phyloP scores from a whole-genome alignment of 73 alveolate genomes.

The Paramecium bursaria region DNA sequence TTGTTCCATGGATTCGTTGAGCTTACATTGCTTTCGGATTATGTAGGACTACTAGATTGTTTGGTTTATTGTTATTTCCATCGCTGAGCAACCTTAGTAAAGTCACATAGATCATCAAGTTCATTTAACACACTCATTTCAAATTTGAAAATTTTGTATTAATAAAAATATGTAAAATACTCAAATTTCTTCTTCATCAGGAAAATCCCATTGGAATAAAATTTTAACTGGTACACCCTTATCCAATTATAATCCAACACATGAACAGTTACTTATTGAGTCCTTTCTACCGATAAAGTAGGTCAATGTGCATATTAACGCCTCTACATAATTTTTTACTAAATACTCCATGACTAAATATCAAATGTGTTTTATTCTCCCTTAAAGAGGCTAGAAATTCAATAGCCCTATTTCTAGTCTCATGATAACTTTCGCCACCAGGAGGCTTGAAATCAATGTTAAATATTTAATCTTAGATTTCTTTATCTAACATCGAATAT shows the following conservation, averaged over 20 bases:
- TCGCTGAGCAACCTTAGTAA: constrained; percentile 16
- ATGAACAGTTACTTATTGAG: constrained; percentile 21
- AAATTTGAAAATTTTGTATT: constrained; percentile 30
- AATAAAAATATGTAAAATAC: too few species aligned
- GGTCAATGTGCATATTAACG: constrained; percentile 5
- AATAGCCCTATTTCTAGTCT: constrained; percentile 60
- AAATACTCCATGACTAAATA: constrained; percentile 51
- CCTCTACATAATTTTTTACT: not conserved
- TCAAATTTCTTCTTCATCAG: constrained; percentile 8
- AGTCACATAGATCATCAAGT: constrained; percentile 54
- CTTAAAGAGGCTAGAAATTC: constrained; percentile 3
- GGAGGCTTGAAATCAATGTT: constrained; percentile 51
- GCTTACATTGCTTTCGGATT: constrained; percentile 3
- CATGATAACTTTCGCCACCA: constrained; percentile 65
- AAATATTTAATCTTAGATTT: constrained; percentile 33
- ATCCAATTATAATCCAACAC: constrained; percentile 41
- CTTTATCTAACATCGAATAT: constrained; percentile 47
- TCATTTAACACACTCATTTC: constrained; percentile 58
- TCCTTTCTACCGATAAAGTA: not conserved
- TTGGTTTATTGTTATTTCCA: constrained; percentile 43
- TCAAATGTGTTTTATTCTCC: constrained; percentile 2
- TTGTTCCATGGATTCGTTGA: constrained; percentile 55
- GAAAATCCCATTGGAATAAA: constrained; percentile 29
- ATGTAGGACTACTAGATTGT: constrained; percentile 21
- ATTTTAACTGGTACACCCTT: not conserved